Evolutionary conservation across 352 stramenopile genomes (phyloP), one percentile per base, ranked within the genome.

Genomic region (Hyaloperonospora arabidopsidis): DNA sequence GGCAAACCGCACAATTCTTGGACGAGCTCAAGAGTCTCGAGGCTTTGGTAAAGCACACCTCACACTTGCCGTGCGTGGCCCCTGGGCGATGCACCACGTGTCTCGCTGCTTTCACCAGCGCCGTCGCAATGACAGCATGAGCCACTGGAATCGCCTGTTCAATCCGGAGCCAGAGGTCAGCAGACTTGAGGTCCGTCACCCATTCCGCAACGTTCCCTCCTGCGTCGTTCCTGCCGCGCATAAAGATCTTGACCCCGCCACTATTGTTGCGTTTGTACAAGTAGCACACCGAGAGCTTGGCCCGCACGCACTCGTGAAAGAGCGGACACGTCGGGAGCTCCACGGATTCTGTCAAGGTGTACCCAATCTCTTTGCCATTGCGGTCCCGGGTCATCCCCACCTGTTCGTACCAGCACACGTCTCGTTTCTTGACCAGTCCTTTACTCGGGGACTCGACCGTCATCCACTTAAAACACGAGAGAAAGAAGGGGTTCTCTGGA

Each of bases 381-480:
- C 61, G 70, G 59, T 87, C 75, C 15, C 58, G 61, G 25, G 72
- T 85, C 52, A 87, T 63, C 3, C 79, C 79, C 7, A 79, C 68
- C 54, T 89, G 79, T 60, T 89, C 76, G 54, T 86, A 89, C 72
- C 74, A 89, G 63, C 79, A 89, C 17, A 86, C 74, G 54, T 89
- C 79, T 46, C 79, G 73, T 56, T 87, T 86, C 67, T 87, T 86
- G 15, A 89, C 74, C 44, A 89, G 52, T 4, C 79, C 74, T 40
- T 87, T 86, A 34, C 76, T 75, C 0, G 75, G 79, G 0, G 70
- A 86, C 49, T 79, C 65, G 47, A 87, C 77, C 6, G 75, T 87
- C 75, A 86, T 87, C 79, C 79, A 89, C 64, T 89, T 89, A 68
- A 89, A 88, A 32, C 79, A 82, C 7, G 76, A 78, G 50, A 80